Evolutionary conservation across 345 rosid species (phyloP).

Genomic region (Anastatica hierochuntica): DNA sequence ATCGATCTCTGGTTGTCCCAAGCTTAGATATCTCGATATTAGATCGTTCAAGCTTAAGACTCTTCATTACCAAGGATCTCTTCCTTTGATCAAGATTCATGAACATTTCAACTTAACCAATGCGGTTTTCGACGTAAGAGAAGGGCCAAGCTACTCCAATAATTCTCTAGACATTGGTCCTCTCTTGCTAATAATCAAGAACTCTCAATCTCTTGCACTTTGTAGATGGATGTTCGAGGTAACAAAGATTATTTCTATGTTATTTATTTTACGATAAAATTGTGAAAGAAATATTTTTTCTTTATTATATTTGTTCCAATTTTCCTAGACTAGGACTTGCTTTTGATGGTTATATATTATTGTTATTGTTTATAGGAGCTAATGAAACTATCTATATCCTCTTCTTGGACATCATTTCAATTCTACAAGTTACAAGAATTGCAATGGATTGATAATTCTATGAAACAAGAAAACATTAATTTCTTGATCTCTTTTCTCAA

Average conservation of each 20-base stretch:
- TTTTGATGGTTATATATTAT: not conserved
- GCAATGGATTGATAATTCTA: slow-evolving; percentile 47
- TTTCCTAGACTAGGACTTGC: not conserved
- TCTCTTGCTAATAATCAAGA: slow-evolving; percentile 45
- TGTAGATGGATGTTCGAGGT: slow-evolving; percentile 62
- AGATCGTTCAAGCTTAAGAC: slow-evolving; percentile 34
- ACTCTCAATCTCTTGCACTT: slow-evolving; percentile 38
- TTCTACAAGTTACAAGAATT: slow-evolving; percentile 47
- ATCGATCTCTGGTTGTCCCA: slow-evolving; percentile 36
- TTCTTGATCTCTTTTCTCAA: slow-evolving; percentile 38
- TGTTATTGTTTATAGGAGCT: slow-evolving; percentile 29
- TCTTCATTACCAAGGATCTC: slow-evolving; percentile 29
- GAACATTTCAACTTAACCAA: slow-evolving; percentile 44
- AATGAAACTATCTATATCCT: slow-evolving; percentile 35
- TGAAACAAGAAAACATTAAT: slow-evolving; percentile 24
- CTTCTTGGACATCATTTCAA: slow-evolving; percentile 33
- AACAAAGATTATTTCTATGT: not conserved
- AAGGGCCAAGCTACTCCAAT: slow-evolving; percentile 29
- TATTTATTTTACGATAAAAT: not conserved
- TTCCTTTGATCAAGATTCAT: slow-evolving; percentile 39
- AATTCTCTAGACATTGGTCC: slow-evolving; percentile 22
- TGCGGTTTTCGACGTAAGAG: slow-evolving; percentile 39
- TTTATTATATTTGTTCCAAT: not conserved
- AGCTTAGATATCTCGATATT: slow-evolving; percentile 30
- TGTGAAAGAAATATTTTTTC: not conserved